phyloP scores from a whole-genome alignment of 2,329 filamentous ascomycete genomes.

The Hymenoscyphus infarciens region DNA sequence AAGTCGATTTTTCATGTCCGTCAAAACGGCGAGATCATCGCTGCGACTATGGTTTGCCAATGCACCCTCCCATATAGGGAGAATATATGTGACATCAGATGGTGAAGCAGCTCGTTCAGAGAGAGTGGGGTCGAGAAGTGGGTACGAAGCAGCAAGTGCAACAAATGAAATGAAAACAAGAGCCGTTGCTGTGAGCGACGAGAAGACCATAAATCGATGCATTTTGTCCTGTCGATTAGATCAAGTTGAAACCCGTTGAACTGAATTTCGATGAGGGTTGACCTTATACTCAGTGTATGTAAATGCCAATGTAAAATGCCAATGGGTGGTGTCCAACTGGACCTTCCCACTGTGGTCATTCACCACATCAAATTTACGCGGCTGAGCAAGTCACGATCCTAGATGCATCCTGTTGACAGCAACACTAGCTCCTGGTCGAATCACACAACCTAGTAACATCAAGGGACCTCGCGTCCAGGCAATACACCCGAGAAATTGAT shows the following conservation, averaged over 20 bases:
- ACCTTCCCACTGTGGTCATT: neutral
- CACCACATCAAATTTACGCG: neutral
- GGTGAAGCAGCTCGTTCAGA: slow-evolving; percentile 14
- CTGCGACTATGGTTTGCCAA: slow-evolving; percentile 14
- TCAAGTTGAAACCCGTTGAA: neutral
- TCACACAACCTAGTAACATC: neutral
- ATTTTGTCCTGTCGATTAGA: neutral
- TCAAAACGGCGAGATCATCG: slow-evolving; percentile 16
- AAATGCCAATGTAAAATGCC: neutral
- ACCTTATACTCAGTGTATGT: neutral
- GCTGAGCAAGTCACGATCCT: slow-evolving; percentile 1
- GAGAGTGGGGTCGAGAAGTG: neutral
- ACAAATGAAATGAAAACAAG: neutral
- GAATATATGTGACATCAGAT: slow-evolving; percentile 17
- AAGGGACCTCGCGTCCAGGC: neutral
- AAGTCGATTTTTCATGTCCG: slow-evolving; percentile 15
- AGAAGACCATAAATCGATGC: slow-evolving; percentile 5
- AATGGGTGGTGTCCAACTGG: neutral
- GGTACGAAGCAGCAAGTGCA: slow-evolving; percentile 3
- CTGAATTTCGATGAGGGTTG: neutral
- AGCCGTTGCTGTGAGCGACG: neutral
- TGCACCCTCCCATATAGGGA: slow-evolving; percentile 22
- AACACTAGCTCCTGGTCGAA: neutral
- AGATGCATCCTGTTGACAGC: neutral
- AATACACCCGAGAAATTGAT: neutral